Conservation (phyloP, 1,284 basidiomycete species). For the Rhodotorula sp. region DNA sequence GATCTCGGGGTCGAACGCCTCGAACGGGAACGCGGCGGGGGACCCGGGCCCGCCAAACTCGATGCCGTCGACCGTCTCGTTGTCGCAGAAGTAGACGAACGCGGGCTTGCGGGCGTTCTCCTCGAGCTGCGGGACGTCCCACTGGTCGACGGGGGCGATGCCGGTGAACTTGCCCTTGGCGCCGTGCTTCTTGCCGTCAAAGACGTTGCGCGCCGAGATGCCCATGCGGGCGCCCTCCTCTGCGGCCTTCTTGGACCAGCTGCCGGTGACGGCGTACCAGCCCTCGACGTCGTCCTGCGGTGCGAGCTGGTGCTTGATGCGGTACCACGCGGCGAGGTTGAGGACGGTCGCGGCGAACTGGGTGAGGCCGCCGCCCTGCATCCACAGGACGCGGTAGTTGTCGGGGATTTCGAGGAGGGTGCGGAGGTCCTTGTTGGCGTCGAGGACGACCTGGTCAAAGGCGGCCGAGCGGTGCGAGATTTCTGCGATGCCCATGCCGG, state of each 20-base stretch:
- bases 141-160: slow-evolving; percentile 31
- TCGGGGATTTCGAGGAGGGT: slow-evolving; percentile 74
- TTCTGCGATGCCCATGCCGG: slow-evolving; percentile 88
- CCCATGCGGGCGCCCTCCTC: slow-evolving; percentile 71
- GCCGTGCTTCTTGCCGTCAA: slow-evolving; percentile 55
- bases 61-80: slow-evolving; percentile 97
- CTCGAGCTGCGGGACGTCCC: slow-evolving; percentile 57
- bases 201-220: slow-evolving; percentile 66
- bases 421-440: slow-evolving; percentile 63
- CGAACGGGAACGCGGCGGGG: slow-evolving; percentile 73
- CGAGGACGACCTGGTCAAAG: slow-evolving; percentile 70
- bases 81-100: slow-evolving; percentile 97
- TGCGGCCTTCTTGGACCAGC: slow-evolving; percentile 83
- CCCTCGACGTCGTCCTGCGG: slow-evolving; percentile 57
- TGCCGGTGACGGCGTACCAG: slow-evolving; percentile 88
- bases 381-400: slow-evolving; percentile 83
- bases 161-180: slow-evolving; percentile 33
- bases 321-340: slow-evolving; percentile 79
- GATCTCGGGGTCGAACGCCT: slow-evolving; percentile 64
- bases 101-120: slow-evolving; percentile 64
- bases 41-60: slow-evolving; percentile 70
- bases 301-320: slow-evolving; percentile 57
- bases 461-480: slow-evolving; percentile 89
- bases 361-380: slow-evolving; percentile 84
- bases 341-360: slow-evolving; percentile 88